Percentiles rank a stretch among this genome's conserved stretches.
phyloP scores from a whole-genome alignment of 2,329 filamentous ascomycete genomes.

The Monilinia polystroma region DNA sequence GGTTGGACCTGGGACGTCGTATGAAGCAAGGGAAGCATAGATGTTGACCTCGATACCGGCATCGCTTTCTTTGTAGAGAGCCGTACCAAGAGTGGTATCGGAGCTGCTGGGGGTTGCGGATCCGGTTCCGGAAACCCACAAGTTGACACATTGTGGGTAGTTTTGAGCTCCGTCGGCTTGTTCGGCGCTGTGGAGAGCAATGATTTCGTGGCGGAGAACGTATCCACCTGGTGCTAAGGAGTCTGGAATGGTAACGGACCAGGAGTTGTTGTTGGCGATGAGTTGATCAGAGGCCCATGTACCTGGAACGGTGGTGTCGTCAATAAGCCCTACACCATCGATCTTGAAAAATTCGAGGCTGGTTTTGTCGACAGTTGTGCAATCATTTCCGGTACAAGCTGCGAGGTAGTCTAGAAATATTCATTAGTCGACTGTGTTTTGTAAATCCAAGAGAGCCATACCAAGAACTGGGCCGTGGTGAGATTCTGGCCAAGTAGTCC shows the following conservation, averaged over 20 bases:
- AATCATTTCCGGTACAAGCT: constrained; percentile 42
- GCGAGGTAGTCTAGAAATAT: constrained; percentile 36
- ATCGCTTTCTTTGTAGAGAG: constrained; percentile 46
- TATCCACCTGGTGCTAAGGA: constrained; percentile 48
- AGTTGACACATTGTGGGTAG: constrained; percentile 53
- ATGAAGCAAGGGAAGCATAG: constrained; percentile 40
- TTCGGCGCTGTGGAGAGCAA: constrained; percentile 37
- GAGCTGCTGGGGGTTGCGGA: constrained; percentile 39
- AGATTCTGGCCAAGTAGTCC: constrained; percentile 51
- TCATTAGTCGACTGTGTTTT: background rate
- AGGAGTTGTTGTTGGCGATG: constrained; percentile 54
- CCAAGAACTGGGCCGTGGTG: constrained; percentile 44
- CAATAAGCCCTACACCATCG: constrained; percentile 42
- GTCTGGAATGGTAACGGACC: constrained; percentile 48
- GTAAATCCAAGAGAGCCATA: background rate
- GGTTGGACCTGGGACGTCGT: constrained; percentile 41
- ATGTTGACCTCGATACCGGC: constrained; percentile 45
- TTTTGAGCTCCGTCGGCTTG: constrained; percentile 49
- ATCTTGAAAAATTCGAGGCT: constrained; percentile 47
- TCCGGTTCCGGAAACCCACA: constrained; percentile 48
- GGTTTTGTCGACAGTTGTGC: constrained; percentile 44
- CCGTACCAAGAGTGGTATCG: constrained; percentile 42
- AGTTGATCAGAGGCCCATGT: constrained; percentile 49
- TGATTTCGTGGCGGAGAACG: constrained; percentile 49
- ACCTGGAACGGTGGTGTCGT: constrained; percentile 40